Evolutionary conservation across 1,284 basidiomycete species (phyloP).

Genomic region (Malassezia sympodialis): DNA sequence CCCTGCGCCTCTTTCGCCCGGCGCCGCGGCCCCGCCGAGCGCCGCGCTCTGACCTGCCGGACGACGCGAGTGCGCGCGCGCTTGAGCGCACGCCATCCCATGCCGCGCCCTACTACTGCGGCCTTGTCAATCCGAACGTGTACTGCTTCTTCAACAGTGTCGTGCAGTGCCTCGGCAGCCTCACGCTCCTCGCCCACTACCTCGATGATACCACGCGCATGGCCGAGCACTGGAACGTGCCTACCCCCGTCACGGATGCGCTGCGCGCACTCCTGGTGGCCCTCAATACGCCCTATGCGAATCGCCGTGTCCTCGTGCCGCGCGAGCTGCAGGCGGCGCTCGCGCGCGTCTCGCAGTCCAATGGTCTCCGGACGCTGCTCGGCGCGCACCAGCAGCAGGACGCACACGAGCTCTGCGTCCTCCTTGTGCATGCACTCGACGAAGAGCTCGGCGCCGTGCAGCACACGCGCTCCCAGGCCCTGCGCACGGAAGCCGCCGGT

Average conservation of each 20-base stretch:
- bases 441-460: slow-evolving; percentile 28
- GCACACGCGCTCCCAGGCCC: slow-evolving; percentile 11
- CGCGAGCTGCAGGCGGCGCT: slow-evolving; percentile 28
- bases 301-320: slow-evolving; percentile 21
- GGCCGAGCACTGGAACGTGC: slow-evolving; percentile 35
- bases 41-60: background rate
- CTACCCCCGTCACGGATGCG: slow-evolving; percentile 41
- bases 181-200: slow-evolving; percentile 21
- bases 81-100: background rate
- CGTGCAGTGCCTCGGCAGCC: slow-evolving; percentile 34
- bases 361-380: slow-evolving; percentile 32
- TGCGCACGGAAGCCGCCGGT: slow-evolving; percentile 18
- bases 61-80: background rate
- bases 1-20: background rate
- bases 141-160: slow-evolving; percentile 47
- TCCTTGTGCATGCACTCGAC: slow-evolving; percentile 37
- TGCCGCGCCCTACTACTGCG: slow-evolving; percentile 18
- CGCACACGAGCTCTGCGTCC: slow-evolving; percentile 43
- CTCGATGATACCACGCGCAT: slow-evolving; percentile 21
- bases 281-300: slow-evolving; percentile 23
- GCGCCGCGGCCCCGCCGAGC: background rate
- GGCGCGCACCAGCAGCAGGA: slow-evolving; percentile 46
- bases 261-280: slow-evolving; percentile 27
- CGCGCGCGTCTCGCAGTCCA: slow-evolving; percentile 20
- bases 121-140: slow-evolving; percentile 42